These are phyloP conservation scores for Hymenochaete sp. DNA, from an alignment of 1,284 basidiomycete species.

Conservation along the genomic window DNA sequence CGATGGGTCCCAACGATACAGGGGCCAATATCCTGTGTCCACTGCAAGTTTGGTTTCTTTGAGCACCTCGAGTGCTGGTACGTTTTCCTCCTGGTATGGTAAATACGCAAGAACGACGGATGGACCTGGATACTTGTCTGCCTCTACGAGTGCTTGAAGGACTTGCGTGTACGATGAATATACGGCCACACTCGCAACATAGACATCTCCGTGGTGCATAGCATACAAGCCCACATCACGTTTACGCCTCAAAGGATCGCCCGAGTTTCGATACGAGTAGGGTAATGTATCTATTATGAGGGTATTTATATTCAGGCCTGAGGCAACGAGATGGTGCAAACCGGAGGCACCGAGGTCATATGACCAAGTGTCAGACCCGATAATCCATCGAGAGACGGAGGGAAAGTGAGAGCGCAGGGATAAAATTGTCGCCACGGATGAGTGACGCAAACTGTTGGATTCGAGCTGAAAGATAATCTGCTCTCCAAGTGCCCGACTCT, in stretches of 20 bases:
- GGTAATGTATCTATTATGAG: conserved; percentile 93
- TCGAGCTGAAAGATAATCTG: conserved; percentile 47
- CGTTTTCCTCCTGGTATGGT: conserved; percentile 74
- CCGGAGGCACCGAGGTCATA: conserved; percentile 96
- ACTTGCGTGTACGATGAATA: conserved; percentile 96
- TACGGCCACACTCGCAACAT: conserved; percentile 91
- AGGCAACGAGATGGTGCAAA: conserved; percentile 89
- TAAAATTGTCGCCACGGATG: conserved; percentile 48
- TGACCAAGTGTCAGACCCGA: conserved; percentile 96
- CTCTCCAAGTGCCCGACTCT: conserved; percentile 53
- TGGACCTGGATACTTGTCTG: conserved; percentile 85
- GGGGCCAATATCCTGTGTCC: conserved; percentile 95
- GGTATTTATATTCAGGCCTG: conserved; percentile 87
- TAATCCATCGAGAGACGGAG: conserved; percentile 82
- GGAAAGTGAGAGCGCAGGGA: conserved; percentile 54
- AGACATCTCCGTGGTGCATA: conserved; percentile 97
- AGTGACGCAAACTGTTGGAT: conserved; percentile 31
- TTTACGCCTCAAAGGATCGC: conserved; percentile 70
- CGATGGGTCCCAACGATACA: conserved; percentile 95
- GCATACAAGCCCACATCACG: conserved; percentile 95
- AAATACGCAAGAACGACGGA: conserved; percentile 93
- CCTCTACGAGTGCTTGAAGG: conserved; percentile 86
- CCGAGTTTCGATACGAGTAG: conserved; percentile 67
- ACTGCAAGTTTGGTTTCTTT: conserved; percentile 98
- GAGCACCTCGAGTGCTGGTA: conserved; percentile 79